Conservation (phyloP, 192 early-diverging fungal species). For the Coemansia sp. region DNA sequence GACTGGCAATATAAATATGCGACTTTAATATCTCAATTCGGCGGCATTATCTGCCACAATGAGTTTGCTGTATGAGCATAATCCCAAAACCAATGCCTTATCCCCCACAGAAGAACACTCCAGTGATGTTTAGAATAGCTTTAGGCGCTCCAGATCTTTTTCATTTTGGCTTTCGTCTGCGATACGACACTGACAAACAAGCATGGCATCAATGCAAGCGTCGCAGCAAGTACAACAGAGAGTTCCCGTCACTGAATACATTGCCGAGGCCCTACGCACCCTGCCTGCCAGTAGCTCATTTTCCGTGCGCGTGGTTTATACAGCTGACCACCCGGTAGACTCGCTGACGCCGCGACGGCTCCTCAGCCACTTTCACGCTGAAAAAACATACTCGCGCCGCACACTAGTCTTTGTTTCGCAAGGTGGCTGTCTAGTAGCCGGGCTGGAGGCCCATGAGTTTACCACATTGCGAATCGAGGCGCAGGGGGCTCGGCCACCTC, state of each 20-base stretch:
- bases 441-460: constrained; percentile 45
- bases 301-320: constrained; percentile 30
- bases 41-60: neutral
- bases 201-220: neutral
- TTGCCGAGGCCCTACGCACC: constrained; percentile 27
- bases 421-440: constrained; percentile 29
- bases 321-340: constrained; percentile 30
- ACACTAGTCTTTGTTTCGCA: constrained; percentile 35
- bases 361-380: constrained; percentile 24
- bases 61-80: neutral
- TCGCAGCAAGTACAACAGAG: neutral
- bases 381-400: constrained; percentile 36
- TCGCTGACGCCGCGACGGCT: constrained; percentile 40
- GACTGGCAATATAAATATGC: neutral
- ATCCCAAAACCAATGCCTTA: neutral
- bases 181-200: neutral
- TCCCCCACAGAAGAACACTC: neutral
- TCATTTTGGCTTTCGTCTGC: neutral
- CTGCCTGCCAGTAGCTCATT: constrained; percentile 30
- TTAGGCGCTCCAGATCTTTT: too few relatives aligned
- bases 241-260: constrained; percentile 10
- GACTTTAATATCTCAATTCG: neutral
- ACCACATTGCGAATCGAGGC: constrained; percentile 21
- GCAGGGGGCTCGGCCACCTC: neutral
- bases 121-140: neutral